Conservation (phyloP, 805 yeast species). For the Candida schatavii region DNA sequence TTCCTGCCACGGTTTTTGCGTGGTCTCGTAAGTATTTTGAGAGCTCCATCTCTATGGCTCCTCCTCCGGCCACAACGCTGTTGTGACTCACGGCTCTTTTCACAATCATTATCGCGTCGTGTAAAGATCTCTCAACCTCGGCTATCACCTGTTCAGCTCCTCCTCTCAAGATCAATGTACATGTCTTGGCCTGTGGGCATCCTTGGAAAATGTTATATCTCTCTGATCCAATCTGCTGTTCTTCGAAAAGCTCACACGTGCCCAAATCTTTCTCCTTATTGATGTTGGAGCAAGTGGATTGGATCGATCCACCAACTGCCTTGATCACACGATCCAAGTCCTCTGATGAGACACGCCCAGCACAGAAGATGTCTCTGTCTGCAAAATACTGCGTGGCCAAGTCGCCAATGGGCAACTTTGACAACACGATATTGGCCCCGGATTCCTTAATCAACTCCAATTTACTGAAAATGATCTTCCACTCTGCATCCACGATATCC, state of each 20-base stretch:
- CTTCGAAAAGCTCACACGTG: slow-evolving; percentile 82
- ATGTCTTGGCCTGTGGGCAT: slow-evolving; percentile 87
- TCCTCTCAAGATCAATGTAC: slow-evolving; percentile 91
- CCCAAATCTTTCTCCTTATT: slow-evolving; percentile 66
- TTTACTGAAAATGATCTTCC: slow-evolving; percentile 89
- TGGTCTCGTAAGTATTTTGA: slow-evolving; percentile 85
- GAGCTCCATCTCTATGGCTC: slow-evolving; percentile 97
- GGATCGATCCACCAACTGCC: slow-evolving; percentile 92
- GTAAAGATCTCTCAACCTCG: slow-evolving; percentile 95
- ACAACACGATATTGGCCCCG: slow-evolving; percentile 90
- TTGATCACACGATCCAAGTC: slow-evolving; percentile 90
- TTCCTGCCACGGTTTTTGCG: slow-evolving; percentile 87
- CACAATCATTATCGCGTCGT: slow-evolving; percentile 98
- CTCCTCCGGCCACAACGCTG: slow-evolving; percentile 95
- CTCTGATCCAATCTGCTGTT: slow-evolving; percentile 93
- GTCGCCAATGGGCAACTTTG: slow-evolving; percentile 96
- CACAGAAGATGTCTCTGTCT: slow-evolving; percentile 93
- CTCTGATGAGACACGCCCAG: slow-evolving; percentile 86
- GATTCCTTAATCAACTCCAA: slow-evolving; percentile 76
- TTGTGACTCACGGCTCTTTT: slow-evolving; percentile 89
- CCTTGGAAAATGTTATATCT: slow-evolving; percentile 92
- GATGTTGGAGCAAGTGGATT: slow-evolving; percentile 71
- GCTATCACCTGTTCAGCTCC: slow-evolving; percentile 98
- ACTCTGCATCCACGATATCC: slow-evolving; percentile 97
- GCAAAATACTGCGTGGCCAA: slow-evolving; percentile 99